Conservation (phyloP, 345 rosid genomes). For the Hibiscus trionum region DNA sequence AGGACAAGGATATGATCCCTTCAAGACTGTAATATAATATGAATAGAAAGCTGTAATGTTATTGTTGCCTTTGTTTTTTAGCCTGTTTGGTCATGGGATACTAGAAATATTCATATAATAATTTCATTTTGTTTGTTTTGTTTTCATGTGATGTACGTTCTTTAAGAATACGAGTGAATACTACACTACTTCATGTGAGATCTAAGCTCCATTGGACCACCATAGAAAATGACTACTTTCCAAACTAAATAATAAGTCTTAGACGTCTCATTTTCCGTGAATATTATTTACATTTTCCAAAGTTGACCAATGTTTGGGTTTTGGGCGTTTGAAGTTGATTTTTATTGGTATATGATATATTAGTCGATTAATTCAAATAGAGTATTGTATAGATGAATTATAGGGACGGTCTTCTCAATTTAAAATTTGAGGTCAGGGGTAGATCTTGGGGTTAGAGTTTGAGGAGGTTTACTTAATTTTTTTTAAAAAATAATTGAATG, state of each 20-base stretch:
- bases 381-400: too few species aligned
- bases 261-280: background rate
- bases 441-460: too few species aligned
- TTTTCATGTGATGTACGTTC: too few species aligned
- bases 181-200: constrained; percentile 31
- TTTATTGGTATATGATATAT: too few species aligned
- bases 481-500: too few species aligned
- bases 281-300: background rate
- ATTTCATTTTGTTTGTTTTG: too few species aligned
- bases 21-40: background rate
- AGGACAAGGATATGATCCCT: constrained; percentile 5
- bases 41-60: background rate
- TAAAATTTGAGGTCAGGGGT: too few species aligned
- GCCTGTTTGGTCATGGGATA: background rate
- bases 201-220: constrained; percentile 4
- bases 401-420: too few species aligned
- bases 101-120: background rate
- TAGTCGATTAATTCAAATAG: too few species aligned
- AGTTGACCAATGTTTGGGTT: background rate
- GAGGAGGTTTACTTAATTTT: too few species aligned
- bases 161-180: constrained; percentile 25
- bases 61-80: background rate
- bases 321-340: too few species aligned
- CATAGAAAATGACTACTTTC: background rate
- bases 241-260: background rate